phyloP scores from a whole-genome alignment of 306 rosid genomes.

The Corylus avellana region DNA sequence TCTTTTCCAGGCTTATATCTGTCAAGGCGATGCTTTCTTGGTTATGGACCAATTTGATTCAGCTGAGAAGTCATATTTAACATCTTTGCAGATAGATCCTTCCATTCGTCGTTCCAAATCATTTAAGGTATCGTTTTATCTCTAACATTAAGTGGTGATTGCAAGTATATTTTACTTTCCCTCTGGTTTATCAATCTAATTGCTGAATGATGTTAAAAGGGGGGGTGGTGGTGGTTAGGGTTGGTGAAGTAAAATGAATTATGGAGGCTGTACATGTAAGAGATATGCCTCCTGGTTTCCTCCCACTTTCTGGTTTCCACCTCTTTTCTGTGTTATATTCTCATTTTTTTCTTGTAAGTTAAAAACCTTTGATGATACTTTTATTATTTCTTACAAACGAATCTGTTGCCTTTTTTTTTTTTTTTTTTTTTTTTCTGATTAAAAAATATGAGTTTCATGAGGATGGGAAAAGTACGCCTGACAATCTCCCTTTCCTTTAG shows the following conservation, averaged over 20 bases:
- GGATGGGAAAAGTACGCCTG: no score
- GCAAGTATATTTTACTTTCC: neutral
- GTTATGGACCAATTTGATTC: slow-evolving; percentile 55
- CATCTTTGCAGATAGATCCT: slow-evolving; percentile 66
- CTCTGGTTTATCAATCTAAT: neutral
- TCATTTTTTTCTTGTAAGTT: no score
- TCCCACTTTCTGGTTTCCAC: neutral
- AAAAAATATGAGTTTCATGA: no score
- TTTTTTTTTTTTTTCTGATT: no score
- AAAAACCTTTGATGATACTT: neutral
- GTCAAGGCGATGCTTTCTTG: slow-evolving; percentile 79
- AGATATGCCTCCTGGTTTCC: neutral
- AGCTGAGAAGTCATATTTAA: slow-evolving; percentile 69
- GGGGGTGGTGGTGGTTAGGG: no score
- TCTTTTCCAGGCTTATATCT: slow-evolving; percentile 69
- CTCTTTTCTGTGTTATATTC: neutral
- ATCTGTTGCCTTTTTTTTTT: no score
- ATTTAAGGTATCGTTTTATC: slow-evolving; percentile 61
- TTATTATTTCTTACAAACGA: no score
- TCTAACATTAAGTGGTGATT: neutral
- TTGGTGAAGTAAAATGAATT: no score
- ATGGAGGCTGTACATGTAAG: neutral
- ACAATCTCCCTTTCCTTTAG: no score
- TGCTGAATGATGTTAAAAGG: no score
- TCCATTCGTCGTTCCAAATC: slow-evolving; percentile 71